Evolutionary conservation across 1,284 basidiomycete species (phyloP), one percentile per base, ranked within the genome.

Genomic region (Schizophyllum commune): DNA sequence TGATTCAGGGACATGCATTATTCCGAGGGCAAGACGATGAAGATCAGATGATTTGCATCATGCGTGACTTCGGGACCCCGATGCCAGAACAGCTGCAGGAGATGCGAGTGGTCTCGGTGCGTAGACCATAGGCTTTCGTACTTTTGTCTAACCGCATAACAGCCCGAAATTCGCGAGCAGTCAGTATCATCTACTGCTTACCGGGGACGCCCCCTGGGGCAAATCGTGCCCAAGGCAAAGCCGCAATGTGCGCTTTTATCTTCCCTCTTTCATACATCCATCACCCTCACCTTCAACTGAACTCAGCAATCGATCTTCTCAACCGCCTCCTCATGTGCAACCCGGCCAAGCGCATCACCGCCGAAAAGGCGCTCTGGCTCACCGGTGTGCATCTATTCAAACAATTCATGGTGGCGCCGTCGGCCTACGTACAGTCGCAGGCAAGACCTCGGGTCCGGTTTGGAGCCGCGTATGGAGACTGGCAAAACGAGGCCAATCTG

Each of bases 21-120:
- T 99, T 99, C 83, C 85, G 97, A 65, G 97, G 97, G 19, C 83
- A 96, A 64, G 97, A 99, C 74, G 98, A 99, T 72, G 92, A 96
- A 68, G 97, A 99, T 74, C 96, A 98, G 71, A 99, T 99, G 71
- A 94, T 99, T 86, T 86, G 96, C 68, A 93, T 99, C 62, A 86
- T 99, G 27, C 27, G 2, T 27, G 27, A 2, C 5, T 27, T 27
- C 64, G 97, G 97, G 13, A 99, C 97, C 0, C 97, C 97, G 0
- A 90, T 92, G 64, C 95, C 98, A 57, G 83, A 87, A 19, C 91
- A 92, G 20, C 82, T 99, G 62, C 84, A 91, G 68, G 92, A 96
- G 72, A 95, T 99, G 71, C 84, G 87, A 56, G 87, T 89, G 59
- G 96, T 99, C 75, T 94, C 94, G 58, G 96, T 96, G 67, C 63